phyloP scores from a whole-genome alignment of 208 protist genomes.

The Crithidia brevicula region DNA sequence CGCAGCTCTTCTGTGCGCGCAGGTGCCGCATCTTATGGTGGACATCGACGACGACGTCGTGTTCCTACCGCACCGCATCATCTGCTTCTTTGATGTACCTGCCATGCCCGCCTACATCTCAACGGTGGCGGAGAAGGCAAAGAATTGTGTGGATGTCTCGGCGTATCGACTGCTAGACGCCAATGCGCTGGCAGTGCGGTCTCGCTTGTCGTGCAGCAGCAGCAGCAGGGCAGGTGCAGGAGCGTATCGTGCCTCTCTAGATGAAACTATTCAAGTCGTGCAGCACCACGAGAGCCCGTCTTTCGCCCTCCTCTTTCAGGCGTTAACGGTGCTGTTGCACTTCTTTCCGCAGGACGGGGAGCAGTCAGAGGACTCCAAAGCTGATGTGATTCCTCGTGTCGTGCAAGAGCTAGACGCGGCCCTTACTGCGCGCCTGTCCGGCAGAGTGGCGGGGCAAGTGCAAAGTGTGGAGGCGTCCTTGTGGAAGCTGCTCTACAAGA shows the following conservation, averaged over 20 bases:
- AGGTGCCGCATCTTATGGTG: neutral
- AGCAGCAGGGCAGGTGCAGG: neutral
- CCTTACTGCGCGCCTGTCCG: neutral
- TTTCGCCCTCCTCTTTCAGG: slow-evolving; percentile 16
- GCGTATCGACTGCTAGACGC: slow-evolving; percentile 31
- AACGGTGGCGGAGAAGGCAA: slow-evolving; percentile 14
- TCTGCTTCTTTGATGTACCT: slow-evolving; percentile 19
- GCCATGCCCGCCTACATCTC: neutral
- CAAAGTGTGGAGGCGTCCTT: slow-evolving; percentile 1
- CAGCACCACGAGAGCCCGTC: slow-evolving; percentile 30
- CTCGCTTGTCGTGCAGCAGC: neutral
- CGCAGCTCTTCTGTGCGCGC: slow-evolving; percentile 25
- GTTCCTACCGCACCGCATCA: slow-evolving; percentile 24
- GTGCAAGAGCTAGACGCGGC: slow-evolving; percentile 14
- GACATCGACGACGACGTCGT: neutral
- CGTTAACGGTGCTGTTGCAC: slow-evolving; percentile 21
- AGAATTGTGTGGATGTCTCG: slow-evolving; percentile 28
- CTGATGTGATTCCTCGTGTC: slow-evolving; percentile 4
- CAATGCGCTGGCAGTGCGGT: slow-evolving; percentile 26
- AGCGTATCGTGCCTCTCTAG: slow-evolving; percentile 1
- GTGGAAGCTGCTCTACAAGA: slow-evolving; percentile 22
- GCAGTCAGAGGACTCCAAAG: neutral
- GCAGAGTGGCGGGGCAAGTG: neutral
- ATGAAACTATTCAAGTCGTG: slow-evolving; percentile 28
- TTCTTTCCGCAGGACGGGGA: slow-evolving; percentile 4